Base-by-base conservation (phyloP, 805 yeast genomes). In the Saturnispora dispora region DNA sequence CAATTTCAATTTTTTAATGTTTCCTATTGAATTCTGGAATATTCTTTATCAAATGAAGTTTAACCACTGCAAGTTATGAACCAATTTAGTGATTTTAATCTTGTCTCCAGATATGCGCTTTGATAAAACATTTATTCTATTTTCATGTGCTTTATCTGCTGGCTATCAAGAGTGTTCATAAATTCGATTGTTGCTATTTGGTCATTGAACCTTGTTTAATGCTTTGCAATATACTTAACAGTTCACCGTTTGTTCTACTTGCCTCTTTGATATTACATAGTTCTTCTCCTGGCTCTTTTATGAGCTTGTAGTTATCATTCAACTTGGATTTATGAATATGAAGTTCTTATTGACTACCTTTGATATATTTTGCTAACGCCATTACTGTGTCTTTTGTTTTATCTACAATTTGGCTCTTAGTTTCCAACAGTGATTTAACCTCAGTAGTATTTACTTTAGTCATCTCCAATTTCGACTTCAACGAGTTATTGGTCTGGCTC, bases 41-140 rank as follows among this genome's bases (percentile, higher is more conserved):
- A 53, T 3, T 50, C 35, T 3, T 47, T 35, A 39, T 58, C 57
- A 25, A 50, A 33, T n/a, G 17, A 43, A 8, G 33, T 46, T 27
- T 57, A 53, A 28, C 42, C 22, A 49, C 8, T 57, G 60, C 13
- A 65, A 40, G 0, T 49, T 47, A 43, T 59, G 63, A 27, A 57
- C 58, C n/a, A 71, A 54, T n/a, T 61, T 59, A 2, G 50, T 32
- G 2, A 64, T 69, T 49, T 65, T 71, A 11, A 73, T 62, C 50
- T 72, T 75, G 55, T 75, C 78, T 50, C 75, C 79, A 8, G 75
- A 72, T 40, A 76, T 61, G 45, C 72, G 66, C 1, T 78, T 77
- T 9, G 77, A 68, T 23, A 71, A 63, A 51, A 73, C 73, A 59
- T 74, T 73, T 5, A 73, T 54, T 47, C 67, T 71, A 36, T 53